phyloP scores from a whole-genome alignment of 2,329 filamentous ascomycete genomes.

The Monilinia fructigena region DNA sequence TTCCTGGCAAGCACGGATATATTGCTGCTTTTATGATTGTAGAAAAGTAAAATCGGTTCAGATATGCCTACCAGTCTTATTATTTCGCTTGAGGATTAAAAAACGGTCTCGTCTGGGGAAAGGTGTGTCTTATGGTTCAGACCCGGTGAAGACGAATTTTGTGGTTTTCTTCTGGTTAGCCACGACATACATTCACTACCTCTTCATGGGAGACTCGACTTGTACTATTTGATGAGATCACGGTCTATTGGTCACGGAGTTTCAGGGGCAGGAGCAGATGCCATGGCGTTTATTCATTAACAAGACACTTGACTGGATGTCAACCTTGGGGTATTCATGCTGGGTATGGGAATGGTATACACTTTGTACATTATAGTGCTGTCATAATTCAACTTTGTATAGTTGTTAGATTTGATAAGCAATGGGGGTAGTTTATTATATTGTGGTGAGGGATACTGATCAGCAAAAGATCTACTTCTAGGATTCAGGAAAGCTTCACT shows the following conservation, averaged over 20 bases:
- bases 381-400: not conserved
- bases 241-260: not conserved
- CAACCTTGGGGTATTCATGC: not conserved
- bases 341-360: not conserved
- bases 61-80: not conserved
- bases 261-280: not conserved
- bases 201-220: not conserved
- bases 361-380: conserved; percentile 3
- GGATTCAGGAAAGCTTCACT: no score
- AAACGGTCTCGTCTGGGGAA: not conserved
- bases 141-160: no score
- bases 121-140: not conserved
- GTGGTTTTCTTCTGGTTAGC: no score
- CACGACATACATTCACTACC: not conserved
- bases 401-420: no score
- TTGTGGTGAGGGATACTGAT: no score
- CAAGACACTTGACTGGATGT: not conserved
- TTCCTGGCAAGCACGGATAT: not conserved
- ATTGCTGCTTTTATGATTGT: not conserved
- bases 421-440: not conserved
- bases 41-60: not conserved
- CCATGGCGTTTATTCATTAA: not conserved
- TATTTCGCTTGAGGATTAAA: not conserved
- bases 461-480: no score
- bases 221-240: not conserved